Evolutionary conservation across 176 grass and related monocot species (phyloP), one percentile per base, ranked within the genome.

Genomic region (Rhipidocladum racemiflorum): DNA sequence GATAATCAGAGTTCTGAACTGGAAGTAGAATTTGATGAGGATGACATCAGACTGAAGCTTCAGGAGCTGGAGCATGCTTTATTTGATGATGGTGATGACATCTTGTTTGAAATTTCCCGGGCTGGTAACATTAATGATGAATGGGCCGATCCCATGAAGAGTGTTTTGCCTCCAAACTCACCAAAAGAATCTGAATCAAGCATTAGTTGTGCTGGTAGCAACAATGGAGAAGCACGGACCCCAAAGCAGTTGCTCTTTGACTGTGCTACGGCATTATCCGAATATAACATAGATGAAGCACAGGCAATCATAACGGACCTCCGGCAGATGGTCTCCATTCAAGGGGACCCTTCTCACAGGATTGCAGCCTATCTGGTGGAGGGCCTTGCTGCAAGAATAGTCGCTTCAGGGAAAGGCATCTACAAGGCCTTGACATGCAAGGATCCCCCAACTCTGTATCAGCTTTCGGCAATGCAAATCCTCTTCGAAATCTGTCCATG

Each of bases 391-490:
- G 96, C 96, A 61, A 95, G 90, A 76, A 95, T 99, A 83, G 96
- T 88, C 65, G 85, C 75, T 79, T 99, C 96, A 36, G 96, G 96
- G 59, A 90, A 70, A 7, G 88, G 92, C 36, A 88, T 99, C 64
- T 99, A 95, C 73, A 99, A 93, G 83, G 88, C 96, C 53, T 86
- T 99, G 70, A 93, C 94, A 77, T 99, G 96, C 78, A 95, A 93
- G 83, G 91, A 95, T 21, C 87, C 96, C 66, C 96, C 96, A 57
- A 91, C 91, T 18, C 80, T 92, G 12, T 94, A 99, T 89, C 92
- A 90, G 69, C 85, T 99, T 48, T 99, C 93, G 50, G 96, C 96
- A 72, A 99, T 99, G 96, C 96, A 99, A 82, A 95, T 99, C 81
- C 89, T 99, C 21, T 95, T 95, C 77, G 96, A 99, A 87, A 85